A percentile compares a stretch with the other conserved stretches of the same genome.
Conservation (phyloP, 1,284 basidiomycete genomes). For the Malassezia brasiliensis region DNA sequence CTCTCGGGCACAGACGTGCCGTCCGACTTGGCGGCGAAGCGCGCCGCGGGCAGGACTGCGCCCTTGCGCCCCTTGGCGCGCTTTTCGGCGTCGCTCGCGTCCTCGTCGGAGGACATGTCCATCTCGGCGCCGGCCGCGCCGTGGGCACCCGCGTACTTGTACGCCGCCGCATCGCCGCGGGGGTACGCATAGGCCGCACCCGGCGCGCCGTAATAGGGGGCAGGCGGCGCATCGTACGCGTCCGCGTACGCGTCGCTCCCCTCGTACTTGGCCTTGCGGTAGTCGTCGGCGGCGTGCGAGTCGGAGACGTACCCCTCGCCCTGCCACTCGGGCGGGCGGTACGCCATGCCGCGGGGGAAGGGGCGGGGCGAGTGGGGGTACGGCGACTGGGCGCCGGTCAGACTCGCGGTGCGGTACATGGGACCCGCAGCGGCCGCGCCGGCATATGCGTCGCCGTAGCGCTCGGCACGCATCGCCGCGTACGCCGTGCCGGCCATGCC, state of each 20-base stretch:
- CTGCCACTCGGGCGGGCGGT: slow-evolving; percentile 1
- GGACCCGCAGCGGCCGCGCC: neutral
- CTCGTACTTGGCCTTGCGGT: slow-evolving; percentile 9
- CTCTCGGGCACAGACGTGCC: slow-evolving; percentile 25
- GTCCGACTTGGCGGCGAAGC: slow-evolving; percentile 21
- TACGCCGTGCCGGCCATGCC: neutral
- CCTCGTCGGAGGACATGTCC: slow-evolving; percentile 13
- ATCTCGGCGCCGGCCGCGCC: neutral
- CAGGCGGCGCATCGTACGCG: slow-evolving; percentile 1
- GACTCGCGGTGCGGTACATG: slow-evolving; percentile 5
- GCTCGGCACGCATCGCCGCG: slow-evolving; percentile 1
- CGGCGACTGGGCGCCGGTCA: neutral
- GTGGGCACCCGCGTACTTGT: slow-evolving; percentile 7
- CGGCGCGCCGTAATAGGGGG: slow-evolving; percentile 1
- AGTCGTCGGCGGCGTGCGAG: neutral
- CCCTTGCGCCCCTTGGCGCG: neutral
- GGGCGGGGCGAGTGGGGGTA: neutral
- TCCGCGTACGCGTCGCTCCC: slow-evolving; percentile 3
- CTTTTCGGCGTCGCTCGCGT: slow-evolving; percentile 12
- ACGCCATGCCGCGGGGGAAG: neutral
- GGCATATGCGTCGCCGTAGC: neutral
- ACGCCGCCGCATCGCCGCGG: neutral
- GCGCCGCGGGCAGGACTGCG: neutral
- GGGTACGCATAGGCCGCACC: neutral
- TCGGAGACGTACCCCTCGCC: slow-evolving; percentile 1